Conservation (phyloP, 257 asterid genomes). For the Solanum arcanum region DNA sequence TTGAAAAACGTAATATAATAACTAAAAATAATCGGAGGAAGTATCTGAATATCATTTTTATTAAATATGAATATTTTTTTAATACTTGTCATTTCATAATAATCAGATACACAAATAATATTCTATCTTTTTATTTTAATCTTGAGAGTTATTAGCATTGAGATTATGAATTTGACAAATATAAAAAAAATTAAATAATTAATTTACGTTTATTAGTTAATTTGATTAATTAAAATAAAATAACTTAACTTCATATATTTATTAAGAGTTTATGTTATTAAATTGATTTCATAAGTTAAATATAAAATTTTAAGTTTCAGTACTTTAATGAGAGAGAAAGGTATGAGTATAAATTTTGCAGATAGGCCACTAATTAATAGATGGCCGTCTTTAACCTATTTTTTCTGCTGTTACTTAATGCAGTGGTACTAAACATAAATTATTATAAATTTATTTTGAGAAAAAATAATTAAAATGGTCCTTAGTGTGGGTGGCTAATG, state of each 20-base stretch:
- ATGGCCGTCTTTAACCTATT: not conserved
- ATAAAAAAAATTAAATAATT: no score
- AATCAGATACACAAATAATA: not conserved
- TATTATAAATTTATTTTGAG: not conserved
- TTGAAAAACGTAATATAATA: no score
- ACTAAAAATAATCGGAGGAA: not conserved
- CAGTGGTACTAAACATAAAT: not conserved
- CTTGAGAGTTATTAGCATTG: not conserved
- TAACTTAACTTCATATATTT: not conserved
- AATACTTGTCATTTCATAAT: no score
- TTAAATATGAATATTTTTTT: no score
- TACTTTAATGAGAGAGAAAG: not conserved
- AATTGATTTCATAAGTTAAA: not conserved
- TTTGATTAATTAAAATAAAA: no score
- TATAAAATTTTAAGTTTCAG: not conserved
- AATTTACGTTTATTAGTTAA: no score
- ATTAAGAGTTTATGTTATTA: no score
- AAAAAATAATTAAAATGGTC: not conserved
- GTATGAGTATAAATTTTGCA: not conserved
- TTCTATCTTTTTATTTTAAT: not conserved
- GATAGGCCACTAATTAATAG: not conserved
- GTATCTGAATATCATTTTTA: not conserved
- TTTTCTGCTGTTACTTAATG: not conserved
- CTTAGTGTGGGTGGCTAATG: not conserved
- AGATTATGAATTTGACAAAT: not conserved